phyloP scores from a whole-genome alignment of 2,329 filamentous ascomycete species.

The Talaromyces sp. region DNA sequence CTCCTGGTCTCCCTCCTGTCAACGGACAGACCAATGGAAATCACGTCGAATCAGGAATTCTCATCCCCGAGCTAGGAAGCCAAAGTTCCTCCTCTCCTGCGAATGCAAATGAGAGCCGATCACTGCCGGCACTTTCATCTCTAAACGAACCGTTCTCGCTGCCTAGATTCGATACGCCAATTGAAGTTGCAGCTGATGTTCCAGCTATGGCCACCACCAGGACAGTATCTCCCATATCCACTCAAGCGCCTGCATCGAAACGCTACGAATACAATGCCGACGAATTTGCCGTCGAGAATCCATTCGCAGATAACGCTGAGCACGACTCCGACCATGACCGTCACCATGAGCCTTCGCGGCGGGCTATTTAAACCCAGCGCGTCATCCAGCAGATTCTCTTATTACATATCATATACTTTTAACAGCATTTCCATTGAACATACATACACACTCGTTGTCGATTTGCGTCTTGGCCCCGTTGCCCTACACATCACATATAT shows the following conservation, averaged over 20 bases:
- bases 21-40: slow-evolving; percentile 2
- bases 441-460: neutral
- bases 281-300: slow-evolving; percentile 44
- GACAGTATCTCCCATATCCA: neutral
- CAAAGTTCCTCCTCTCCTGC: slow-evolving; percentile 21
- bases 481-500: neutral
- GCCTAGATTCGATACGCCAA: slow-evolving; percentile 16
- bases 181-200: slow-evolving; percentile 15
- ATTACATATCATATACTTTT: neutral
- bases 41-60: neutral
- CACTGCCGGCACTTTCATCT: neutral
- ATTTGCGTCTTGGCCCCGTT: neutral
- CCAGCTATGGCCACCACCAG: neutral
- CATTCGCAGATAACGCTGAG: slow-evolving; percentile 36
- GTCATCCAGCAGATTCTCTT: neutral
- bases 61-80: neutral
- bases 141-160: slow-evolving; percentile 16
- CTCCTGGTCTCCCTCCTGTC: slow-evolving; percentile 3
- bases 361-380: neutral
- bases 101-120: neutral
- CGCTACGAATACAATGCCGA: slow-evolving; percentile 39
- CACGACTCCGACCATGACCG: neutral
- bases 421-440: neutral
- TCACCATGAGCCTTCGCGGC: neutral
- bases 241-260: neutral